A percentile compares a stretch with the other conserved stretches of the same genome.
These are phyloP conservation scores for Quercus phellos DNA, from an alignment of 331 rosid genomes.

Conservation along the genomic window DNA sequence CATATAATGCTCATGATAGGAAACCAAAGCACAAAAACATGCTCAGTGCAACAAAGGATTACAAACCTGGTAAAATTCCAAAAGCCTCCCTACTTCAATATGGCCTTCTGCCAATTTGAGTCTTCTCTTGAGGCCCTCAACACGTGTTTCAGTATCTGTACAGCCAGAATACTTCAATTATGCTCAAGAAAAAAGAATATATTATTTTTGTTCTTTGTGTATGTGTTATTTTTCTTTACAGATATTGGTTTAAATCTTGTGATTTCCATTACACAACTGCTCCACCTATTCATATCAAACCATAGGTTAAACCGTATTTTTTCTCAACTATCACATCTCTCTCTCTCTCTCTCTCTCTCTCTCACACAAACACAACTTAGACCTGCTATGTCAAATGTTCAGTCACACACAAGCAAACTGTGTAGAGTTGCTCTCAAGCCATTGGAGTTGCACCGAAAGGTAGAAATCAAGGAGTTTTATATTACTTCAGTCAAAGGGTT, in stretches of 20 bases:
- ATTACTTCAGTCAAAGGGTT: background rate
- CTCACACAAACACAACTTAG: background rate
- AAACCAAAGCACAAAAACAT: background rate
- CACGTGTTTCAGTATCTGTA: conserved; percentile 44
- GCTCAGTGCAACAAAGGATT: conserved; percentile 13
- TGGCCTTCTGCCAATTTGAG: conserved; percentile 80
- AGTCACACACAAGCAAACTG: background rate
- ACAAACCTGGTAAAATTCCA: conserved; percentile 81
- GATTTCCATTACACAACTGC: no score
- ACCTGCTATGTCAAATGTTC: background rate
- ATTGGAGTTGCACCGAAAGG: background rate
- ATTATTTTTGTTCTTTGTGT: no score
- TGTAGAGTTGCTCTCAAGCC: background rate
- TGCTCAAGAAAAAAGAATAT: conserved; percentile 1
- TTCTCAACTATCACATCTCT: background rate
- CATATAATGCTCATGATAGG: background rate
- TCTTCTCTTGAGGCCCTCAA: conserved; percentile 57
- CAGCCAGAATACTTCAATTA: conserved; percentile 20
- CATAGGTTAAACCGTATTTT: background rate
- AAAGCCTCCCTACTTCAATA: conserved; percentile 91
- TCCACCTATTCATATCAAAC: no score
- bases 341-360: background rate
- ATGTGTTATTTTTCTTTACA: no score
- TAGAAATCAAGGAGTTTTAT: background rate
- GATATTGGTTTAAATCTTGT: no score